These are phyloP conservation scores for Penicillium sp. DNA, from an alignment of 2,329 filamentous ascomycete species.

Conservation along the genomic window DNA sequence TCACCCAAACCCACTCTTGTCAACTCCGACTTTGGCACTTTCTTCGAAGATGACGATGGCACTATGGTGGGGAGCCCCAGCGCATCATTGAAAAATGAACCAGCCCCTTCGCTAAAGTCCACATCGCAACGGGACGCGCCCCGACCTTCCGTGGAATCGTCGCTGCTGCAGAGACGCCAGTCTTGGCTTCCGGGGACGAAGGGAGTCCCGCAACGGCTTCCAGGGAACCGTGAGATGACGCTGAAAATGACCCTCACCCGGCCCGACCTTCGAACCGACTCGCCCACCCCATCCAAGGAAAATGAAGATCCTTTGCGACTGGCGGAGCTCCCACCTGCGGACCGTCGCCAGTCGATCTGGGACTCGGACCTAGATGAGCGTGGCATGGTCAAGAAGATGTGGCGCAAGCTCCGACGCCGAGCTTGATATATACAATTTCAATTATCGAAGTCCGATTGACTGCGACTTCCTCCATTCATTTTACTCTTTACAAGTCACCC, in stretches of 20 bases:
- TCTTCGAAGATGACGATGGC: constrained; percentile 50
- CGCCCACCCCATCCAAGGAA: constrained; percentile 51
- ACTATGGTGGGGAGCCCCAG: constrained; percentile 37
- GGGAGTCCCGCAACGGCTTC: constrained; percentile 50
- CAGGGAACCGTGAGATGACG: constrained; percentile 80
- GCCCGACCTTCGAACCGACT: constrained; percentile 65
- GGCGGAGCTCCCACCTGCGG: constrained; percentile 48
- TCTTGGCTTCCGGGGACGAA: constrained; percentile 28
- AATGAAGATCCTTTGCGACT: constrained; percentile 56
- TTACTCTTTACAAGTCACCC: background rate
- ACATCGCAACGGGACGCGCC: constrained; percentile 10
- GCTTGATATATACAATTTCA: constrained; percentile 4
- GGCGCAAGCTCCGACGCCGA: constrained; percentile 40
- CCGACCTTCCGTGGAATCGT: constrained; percentile 16
- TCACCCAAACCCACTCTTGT: constrained; percentile 36
- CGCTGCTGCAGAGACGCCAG: constrained; percentile 17
- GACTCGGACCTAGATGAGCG: constrained; percentile 42
- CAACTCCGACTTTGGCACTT: constrained; percentile 48
- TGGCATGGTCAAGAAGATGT: constrained; percentile 44
- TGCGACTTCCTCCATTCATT: background rate
- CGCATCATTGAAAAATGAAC: constrained; percentile 23
- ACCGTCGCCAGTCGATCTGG: constrained; percentile 43
- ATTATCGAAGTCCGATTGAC: background rate
- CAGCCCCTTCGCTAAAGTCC: constrained; percentile 20
- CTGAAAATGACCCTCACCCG: constrained; percentile 91